These are phyloP conservation scores for Quaeritorhiza haematococci DNA, from an alignment of 371 early-diverging fungal species.

Conservation along the genomic window DNA sequence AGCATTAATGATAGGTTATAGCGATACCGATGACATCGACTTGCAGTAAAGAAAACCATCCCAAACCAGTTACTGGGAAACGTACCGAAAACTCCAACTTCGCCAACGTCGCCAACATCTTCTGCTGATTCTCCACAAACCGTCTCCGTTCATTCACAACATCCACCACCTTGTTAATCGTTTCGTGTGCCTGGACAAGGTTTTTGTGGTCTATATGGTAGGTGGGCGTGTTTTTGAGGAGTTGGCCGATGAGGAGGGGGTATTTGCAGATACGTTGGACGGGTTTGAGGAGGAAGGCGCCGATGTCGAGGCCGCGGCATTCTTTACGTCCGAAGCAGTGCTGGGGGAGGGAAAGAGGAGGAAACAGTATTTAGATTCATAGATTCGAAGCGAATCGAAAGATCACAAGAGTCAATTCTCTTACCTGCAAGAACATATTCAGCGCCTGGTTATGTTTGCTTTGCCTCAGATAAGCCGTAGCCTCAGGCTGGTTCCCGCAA, in stretches of 20 bases:
- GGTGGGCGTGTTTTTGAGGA: constrained; percentile 18
- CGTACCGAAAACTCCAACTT: background rate
- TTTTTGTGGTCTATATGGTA: constrained; percentile 12
- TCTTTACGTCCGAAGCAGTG: background rate
- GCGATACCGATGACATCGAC: no score
- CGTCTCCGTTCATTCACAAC: constrained; percentile 20
- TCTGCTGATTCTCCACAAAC: constrained; percentile 17
- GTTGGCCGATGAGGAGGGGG: constrained; percentile 59
- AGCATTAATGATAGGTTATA: no score
- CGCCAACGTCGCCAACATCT: background rate
- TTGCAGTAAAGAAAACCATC: no score
- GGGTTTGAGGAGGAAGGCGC: constrained; percentile 74
- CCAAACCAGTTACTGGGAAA: background rate
- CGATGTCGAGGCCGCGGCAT: constrained; percentile 9
- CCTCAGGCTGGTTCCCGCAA: constrained; percentile 19
- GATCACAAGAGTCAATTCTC: no score
- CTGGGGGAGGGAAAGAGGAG: background rate
- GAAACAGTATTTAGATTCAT: background rate
- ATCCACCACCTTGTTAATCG: constrained; percentile 18
- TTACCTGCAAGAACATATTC: background rate
- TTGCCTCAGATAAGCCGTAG: constrained; percentile 4
- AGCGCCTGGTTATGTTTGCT: constrained; percentile 5
- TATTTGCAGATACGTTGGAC: constrained; percentile 93
- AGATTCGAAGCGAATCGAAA: no score
- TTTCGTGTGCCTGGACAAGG: constrained; percentile 5